These are phyloP conservation scores for Magnolia officinalis DNA, from an alignment of 164 flowering plant genomes.

Conservation along the genomic window DNA sequence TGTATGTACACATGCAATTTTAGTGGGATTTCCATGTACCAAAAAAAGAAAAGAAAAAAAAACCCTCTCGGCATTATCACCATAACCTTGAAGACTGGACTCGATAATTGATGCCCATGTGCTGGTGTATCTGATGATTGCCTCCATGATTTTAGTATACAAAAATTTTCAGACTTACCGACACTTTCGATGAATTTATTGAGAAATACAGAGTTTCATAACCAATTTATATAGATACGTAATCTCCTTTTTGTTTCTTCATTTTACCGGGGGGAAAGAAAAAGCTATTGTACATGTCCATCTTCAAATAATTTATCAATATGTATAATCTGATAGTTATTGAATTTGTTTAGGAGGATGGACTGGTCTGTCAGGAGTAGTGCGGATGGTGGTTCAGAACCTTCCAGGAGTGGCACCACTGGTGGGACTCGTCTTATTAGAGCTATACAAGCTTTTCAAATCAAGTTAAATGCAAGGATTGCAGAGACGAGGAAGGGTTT, in stretches of 20 bases:
- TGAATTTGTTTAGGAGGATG: constrained; percentile 41
- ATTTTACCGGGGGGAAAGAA: not conserved
- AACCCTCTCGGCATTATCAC: no score
- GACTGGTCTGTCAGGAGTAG: constrained; percentile 54
- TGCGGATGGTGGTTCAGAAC: constrained; percentile 36
- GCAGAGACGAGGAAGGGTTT: constrained; percentile 55
- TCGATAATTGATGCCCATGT: no score
- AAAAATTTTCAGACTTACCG: no score
- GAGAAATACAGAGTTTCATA: no score
- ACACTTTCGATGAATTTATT: no score
- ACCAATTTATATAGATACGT: no score
- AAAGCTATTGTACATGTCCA: not conserved
- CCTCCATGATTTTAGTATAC: no score
- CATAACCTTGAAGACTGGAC: not conserved
- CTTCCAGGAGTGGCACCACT: constrained; percentile 34
- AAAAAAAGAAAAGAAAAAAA: no score
- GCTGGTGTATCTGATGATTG: no score
- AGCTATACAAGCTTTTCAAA: constrained; percentile 45
- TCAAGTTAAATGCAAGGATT: constrained; percentile 47
- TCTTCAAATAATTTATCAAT: not conserved
- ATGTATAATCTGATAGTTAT: not conserved
- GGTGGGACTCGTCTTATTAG: constrained; percentile 59
- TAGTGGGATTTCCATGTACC: no score
- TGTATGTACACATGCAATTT: not conserved
- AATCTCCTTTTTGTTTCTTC: not conserved